These are phyloP conservation scores for Leptographium flavum DNA, from an alignment of 2,329 filamentous ascomycete genomes.

Conservation along the genomic window DNA sequence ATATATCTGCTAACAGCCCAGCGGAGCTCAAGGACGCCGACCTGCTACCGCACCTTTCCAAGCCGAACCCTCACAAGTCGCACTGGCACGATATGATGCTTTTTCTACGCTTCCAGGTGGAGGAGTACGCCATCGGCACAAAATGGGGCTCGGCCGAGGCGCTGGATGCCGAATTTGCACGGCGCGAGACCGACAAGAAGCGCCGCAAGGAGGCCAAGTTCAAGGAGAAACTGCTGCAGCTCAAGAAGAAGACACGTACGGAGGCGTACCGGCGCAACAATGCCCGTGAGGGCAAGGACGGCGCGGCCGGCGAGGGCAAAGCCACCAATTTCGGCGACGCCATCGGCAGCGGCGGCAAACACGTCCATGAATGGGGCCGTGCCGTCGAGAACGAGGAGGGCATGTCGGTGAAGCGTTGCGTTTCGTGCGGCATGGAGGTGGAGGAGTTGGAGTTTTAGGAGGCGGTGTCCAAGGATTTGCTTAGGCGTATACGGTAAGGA, in stretches of 20 bases:
- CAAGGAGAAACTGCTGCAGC: slow-evolving; percentile 69
- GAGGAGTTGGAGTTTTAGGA: slow-evolving; percentile 54
- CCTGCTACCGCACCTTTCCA: slow-evolving; percentile 72
- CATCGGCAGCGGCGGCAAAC: slow-evolving; percentile 51
- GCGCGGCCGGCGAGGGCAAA: slow-evolving; percentile 17
- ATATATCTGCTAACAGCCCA: slow-evolving; percentile 16
- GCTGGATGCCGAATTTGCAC: slow-evolving; percentile 77
- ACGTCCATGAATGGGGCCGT: slow-evolving; percentile 80
- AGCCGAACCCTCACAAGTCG: slow-evolving; percentile 87
- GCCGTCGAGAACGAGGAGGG: slow-evolving; percentile 57
- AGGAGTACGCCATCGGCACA: slow-evolving; percentile 76
- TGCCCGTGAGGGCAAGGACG: slow-evolving; percentile 33
- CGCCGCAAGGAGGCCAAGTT: slow-evolving; percentile 82
- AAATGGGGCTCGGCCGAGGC: slow-evolving; percentile 87
- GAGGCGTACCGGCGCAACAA: slow-evolving; percentile 73
- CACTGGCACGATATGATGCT: slow-evolving; percentile 99
- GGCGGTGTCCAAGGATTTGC: background rate
- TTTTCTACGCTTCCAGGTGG: slow-evolving; percentile 83
- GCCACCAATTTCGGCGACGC: slow-evolving; percentile 61
- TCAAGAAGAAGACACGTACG: slow-evolving; percentile 87
- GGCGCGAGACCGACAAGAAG: slow-evolving; percentile 66
- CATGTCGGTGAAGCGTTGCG: slow-evolving; percentile 67
- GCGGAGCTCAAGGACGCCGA: slow-evolving; percentile 84
- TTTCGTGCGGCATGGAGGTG: slow-evolving; percentile 64
- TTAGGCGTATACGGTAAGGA: background rate